A percentile compares a stretch with the other conserved stretches of the same genome.
Conservation (phyloP, 2,329 filamentous ascomycete genomes). For the Colletotrichum tabaci region DNA sequence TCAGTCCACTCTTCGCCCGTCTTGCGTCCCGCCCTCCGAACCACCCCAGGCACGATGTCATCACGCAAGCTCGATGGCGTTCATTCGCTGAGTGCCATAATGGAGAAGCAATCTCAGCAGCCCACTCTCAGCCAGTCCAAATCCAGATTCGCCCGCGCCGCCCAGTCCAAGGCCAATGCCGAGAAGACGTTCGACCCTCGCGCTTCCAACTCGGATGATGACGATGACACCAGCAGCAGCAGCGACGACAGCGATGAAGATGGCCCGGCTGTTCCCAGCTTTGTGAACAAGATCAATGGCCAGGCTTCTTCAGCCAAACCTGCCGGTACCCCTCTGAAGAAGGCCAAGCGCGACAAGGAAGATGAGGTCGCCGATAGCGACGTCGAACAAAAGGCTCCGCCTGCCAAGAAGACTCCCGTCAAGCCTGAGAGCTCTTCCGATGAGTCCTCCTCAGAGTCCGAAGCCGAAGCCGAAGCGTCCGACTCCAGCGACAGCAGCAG, state of each 20-base stretch:
- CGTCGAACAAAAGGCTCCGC: conserved; percentile 52
- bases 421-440: conserved; percentile 43
- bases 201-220: conserved; percentile 36
- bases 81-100: conserved; percentile 31
- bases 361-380: conserved; percentile 62
- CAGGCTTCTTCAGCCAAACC: conserved; percentile 27
- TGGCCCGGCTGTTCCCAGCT: background rate
- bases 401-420: conserved; percentile 44
- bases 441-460: conserved; percentile 46
- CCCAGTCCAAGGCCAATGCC: conserved; percentile 43
- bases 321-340: conserved; percentile 36
- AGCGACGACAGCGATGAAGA: conserved; percentile 45
- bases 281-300: conserved; percentile 36
- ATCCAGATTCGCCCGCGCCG: conserved; percentile 26
- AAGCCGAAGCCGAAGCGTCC: conserved; percentile 42
- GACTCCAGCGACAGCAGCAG: conserved; percentile 50
- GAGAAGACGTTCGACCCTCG: conserved; percentile 44
- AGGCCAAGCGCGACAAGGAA: conserved; percentile 48
- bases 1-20: conserved; percentile 18
- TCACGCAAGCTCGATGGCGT: conserved; percentile 41
- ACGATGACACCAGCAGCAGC: conserved; percentile 49
- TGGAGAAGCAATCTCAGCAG: conserved; percentile 35
- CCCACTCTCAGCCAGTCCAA: conserved; percentile 3
- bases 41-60: conserved; percentile 33
- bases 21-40: conserved; percentile 7